Conservation (phyloP, 106 monocot genomes). For the Acanthochlamys bracteata region DNA sequence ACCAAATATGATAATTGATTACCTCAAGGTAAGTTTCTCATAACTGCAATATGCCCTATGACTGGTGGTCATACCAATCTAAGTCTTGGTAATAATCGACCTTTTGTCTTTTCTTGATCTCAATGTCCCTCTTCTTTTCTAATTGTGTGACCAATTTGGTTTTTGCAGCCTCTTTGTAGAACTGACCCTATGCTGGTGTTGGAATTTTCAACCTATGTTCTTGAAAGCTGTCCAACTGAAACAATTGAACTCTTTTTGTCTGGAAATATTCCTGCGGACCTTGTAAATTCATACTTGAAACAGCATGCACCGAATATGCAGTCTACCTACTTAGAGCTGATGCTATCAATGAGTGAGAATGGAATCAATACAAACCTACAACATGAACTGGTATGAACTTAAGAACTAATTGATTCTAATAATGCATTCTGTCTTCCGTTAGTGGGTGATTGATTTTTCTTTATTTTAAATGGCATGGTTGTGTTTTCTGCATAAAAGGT, state of each 20-base stretch:
- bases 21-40: conserved; percentile 66
- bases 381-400: conserved; percentile 65
- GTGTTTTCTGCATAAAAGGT: conserved; percentile 45
- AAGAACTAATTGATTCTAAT: not conserved
- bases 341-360: conserved; percentile 86
- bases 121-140: no score
- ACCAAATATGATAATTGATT: conserved; percentile 88
- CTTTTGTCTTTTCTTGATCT: not conserved
- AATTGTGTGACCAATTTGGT: not conserved
- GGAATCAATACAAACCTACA: conserved; percentile 72
- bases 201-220: conserved; percentile 77
- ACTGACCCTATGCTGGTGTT: conserved; percentile 91
- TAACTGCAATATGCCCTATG: not conserved
- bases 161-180: not conserved
- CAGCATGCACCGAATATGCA: conserved; percentile 93
- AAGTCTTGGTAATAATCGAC: not conserved
- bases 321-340: conserved; percentile 92
- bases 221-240: conserved; percentile 90
- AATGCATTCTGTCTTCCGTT: not conserved
- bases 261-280: conserved; percentile 92
- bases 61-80: not conserved
- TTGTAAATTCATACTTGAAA: conserved; percentile 98
- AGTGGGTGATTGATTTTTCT: not conserved
- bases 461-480: conserved; percentile 1
- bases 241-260: conserved; percentile 91